Percentiles rank a stretch among this genome's conserved stretches.
Conservation (phyloP, 805 yeast genomes). For the Candida sonorensis region DNA sequence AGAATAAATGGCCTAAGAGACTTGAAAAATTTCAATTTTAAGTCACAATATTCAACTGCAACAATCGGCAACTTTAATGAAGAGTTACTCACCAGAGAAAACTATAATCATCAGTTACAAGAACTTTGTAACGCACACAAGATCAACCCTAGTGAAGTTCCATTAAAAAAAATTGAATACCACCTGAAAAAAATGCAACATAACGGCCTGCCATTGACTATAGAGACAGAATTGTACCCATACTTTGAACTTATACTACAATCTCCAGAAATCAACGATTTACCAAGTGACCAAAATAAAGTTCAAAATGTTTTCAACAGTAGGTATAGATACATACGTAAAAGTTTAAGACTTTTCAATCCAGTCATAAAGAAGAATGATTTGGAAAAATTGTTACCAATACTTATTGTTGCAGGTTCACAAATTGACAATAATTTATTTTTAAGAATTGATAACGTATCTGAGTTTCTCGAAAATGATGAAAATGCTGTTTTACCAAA, state of each 20-base stretch:
- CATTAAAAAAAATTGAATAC: constrained; percentile 13
- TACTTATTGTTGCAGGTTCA: constrained; percentile 21
- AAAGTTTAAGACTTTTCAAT: constrained; percentile 13
- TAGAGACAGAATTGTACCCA: constrained; percentile 12
- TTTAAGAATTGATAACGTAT: constrained; percentile 7
- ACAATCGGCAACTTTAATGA: neutral
- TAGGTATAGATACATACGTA: constrained; percentile 14
- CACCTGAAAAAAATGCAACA: constrained; percentile 25
- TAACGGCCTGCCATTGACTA: constrained; percentile 20
- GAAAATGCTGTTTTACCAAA: neutral
- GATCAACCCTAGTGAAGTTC: constrained; percentile 11
- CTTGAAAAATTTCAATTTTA: constrained; percentile 1
- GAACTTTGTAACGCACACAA: constrained; percentile 14
- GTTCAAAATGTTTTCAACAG: constrained; percentile 12
- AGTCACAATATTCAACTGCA: neutral
- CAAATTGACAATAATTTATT: constrained; percentile 20
- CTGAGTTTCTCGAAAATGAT: neutral
- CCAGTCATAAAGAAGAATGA: constrained; percentile 14
- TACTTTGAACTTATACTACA: constrained; percentile 18
- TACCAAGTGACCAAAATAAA: constrained; percentile 1
- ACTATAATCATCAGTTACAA: constrained; percentile 14
- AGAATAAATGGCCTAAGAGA: neutral
- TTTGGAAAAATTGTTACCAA: constrained; percentile 18
- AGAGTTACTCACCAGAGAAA: constrained; percentile 8
- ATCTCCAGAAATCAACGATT: constrained; percentile 20